phyloP scores from a whole-genome alignment of 345 rosid genomes.

The Eucalyptus fibrosa region DNA sequence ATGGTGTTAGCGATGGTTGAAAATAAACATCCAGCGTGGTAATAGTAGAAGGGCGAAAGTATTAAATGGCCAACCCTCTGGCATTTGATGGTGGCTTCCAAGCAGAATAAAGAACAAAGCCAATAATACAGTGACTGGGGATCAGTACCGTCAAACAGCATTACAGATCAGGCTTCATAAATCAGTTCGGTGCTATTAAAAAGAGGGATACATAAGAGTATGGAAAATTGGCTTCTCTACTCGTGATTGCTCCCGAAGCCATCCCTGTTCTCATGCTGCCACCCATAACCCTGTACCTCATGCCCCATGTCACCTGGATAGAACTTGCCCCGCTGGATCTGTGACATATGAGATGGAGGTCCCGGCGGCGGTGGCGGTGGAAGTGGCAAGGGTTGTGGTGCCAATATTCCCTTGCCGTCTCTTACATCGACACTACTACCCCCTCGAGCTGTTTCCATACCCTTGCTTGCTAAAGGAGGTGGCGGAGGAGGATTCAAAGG shows the following conservation, averaged over 20 bases:
- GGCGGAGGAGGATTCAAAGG: slow-evolving; percentile 29
- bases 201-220: neutral
- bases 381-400: slow-evolving; percentile 30
- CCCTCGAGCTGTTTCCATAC: slow-evolving; percentile 19
- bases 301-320: slow-evolving; percentile 33
- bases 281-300: slow-evolving; percentile 55
- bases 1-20: neutral
- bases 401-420: slow-evolving; percentile 40
- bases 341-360: slow-evolving; percentile 26
- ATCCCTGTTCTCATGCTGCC: slow-evolving; percentile 74
- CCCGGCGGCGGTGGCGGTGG: slow-evolving; percentile 22
- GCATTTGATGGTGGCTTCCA: neutral
- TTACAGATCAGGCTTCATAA: neutral
- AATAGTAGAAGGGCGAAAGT: neutral
- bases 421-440: slow-evolving; percentile 16
- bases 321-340: slow-evolving; percentile 39
- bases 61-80: neutral
- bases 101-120: neutral
- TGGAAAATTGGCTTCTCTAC: slow-evolving; percentile 6
- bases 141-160: neutral
- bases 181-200: neutral
- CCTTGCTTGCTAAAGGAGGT: neutral
- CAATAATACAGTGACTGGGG: neutral
- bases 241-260: slow-evolving; percentile 47
- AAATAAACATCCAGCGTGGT: neutral